A percentile compares a stretch with the other conserved stretches of the same genome.
Conservation (phyloP, 495 filamentous ascomycete genomes). For the Penicillium parvum region DNA sequence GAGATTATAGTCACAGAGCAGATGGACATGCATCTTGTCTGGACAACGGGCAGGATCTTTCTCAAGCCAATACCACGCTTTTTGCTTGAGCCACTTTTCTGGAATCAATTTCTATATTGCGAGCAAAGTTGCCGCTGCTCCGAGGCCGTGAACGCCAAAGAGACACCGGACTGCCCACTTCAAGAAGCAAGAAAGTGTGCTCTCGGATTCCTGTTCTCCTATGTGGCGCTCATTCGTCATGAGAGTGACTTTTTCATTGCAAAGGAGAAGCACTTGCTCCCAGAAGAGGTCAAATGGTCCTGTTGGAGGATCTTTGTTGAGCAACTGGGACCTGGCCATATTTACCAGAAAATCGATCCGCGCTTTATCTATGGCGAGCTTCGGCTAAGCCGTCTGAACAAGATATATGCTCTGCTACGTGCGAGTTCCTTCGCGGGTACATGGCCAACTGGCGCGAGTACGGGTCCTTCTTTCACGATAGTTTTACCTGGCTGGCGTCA, state of each 20-base stretch:
- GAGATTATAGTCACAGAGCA: slow-evolving; percentile 41
- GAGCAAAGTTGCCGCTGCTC: background rate
- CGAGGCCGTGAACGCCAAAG: background rate
- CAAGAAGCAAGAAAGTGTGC: too few relatives aligned
- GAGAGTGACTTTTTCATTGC: slow-evolving; percentile 43
- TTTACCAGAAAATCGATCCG: slow-evolving; percentile 32
- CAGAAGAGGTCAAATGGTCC: slow-evolving; percentile 24
- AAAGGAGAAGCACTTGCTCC: slow-evolving; percentile 30
- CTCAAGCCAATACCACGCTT: slow-evolving; percentile 45
- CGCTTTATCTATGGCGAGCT: slow-evolving; percentile 46
- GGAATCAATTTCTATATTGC: slow-evolving; percentile 21
- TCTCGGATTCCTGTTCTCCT: slow-evolving; percentile 41
- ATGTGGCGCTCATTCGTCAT: slow-evolving; percentile 39
- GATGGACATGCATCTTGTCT: slow-evolving; percentile 40
- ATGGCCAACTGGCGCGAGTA: slow-evolving; percentile 10
- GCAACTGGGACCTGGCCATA: slow-evolving; percentile 6
- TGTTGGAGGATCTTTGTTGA: slow-evolving; percentile 14
- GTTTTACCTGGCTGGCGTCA: slow-evolving; percentile 42
- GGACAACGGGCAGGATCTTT: slow-evolving; percentile 33
- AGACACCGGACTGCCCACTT: background rate
- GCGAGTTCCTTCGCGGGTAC: slow-evolving; percentile 2
- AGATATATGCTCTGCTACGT: slow-evolving; percentile 11
- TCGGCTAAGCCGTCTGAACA: slow-evolving; percentile 24
- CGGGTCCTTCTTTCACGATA: slow-evolving; percentile 33
- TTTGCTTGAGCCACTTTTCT: slow-evolving; percentile 38